phyloP scores from a whole-genome alignment of 73 alveolate genomes.

The Paramecium sonneborni region DNA sequence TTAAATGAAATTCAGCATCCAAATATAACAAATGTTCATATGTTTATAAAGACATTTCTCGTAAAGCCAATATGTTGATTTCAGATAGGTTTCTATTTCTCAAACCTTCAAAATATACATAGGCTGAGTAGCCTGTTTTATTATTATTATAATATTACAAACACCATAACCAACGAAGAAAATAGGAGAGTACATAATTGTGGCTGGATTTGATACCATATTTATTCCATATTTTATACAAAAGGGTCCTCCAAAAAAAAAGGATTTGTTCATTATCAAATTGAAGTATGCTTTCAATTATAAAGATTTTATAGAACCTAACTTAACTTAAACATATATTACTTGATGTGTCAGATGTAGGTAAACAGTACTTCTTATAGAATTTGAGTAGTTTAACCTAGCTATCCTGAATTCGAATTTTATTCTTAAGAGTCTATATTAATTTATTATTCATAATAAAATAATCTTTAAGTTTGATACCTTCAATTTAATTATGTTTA shows the following conservation, averaged over 20 bases:
- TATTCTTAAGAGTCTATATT: neutral
- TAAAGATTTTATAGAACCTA: neutral
- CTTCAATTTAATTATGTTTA: too few relatives aligned
- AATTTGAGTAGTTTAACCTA: neutral
- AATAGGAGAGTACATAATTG: neutral
- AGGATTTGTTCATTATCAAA: neutral
- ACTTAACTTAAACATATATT: neutral
- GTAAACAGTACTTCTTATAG: neutral
- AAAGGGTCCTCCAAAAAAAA: slow-evolving; percentile 39
- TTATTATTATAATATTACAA: neutral
- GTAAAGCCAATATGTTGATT: slow-evolving; percentile 43
- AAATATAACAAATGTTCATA: slow-evolving; percentile 53
- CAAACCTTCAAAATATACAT: slow-evolving; percentile 55
- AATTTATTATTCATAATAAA: neutral
- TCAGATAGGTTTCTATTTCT: slow-evolving; percentile 30
- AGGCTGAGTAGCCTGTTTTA: slow-evolving; percentile 59
- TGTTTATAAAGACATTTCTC: slow-evolving; percentile 54
- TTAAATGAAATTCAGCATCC: slow-evolving; percentile 60
- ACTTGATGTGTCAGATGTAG: slow-evolving; percentile 13
- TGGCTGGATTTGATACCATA: slow-evolving; percentile 41
- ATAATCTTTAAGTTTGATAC: neutral
- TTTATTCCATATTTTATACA: slow-evolving; percentile 36
- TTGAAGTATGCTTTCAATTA: neutral
- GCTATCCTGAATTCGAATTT: neutral
- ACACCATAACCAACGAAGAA: neutral